Evolutionary conservation across 305 asterid genomes (phyloP).

Genomic region (Rubia peregrina): DNA sequence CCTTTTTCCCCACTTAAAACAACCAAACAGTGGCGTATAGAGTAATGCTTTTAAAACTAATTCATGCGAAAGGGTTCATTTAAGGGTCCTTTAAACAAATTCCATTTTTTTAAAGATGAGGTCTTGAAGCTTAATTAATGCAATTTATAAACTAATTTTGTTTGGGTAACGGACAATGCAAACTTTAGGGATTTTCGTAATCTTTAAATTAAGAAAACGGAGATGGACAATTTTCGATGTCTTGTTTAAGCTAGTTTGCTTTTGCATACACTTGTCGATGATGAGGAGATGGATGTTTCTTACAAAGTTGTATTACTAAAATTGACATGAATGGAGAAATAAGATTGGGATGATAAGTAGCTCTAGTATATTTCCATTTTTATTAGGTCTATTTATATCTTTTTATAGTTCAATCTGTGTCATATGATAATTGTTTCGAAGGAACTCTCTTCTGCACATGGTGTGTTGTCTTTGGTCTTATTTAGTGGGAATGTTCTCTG

Average conservation of each 20-base stretch:
- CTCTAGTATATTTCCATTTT: background rate
- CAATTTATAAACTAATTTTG: background rate
- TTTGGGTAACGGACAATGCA: background rate
- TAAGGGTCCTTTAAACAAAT: background rate
- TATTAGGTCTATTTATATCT: background rate
- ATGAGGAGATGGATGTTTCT: background rate
- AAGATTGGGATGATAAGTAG: background rate
- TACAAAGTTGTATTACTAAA: background rate
- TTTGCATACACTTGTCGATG: background rate
- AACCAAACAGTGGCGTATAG: slow-evolving; percentile 6
- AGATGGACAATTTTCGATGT: background rate
- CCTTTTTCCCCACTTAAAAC: slow-evolving; percentile 13
- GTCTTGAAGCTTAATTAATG: background rate
- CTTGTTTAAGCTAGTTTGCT: background rate
- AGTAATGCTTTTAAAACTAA: background rate
- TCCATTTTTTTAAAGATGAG: background rate
- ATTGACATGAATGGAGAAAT: background rate
- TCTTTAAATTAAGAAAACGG: background rate
- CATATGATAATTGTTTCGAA: background rate
- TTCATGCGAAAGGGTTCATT: background rate
- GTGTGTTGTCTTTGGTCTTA: background rate
- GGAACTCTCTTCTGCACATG: background rate
- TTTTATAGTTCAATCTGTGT: background rate
- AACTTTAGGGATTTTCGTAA: background rate
- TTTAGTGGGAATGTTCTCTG: background rate